Evolutionary conservation across 139 green algal genomes (phyloP), one percentile per base, ranked within the genome.

Genomic region (Haematococcus sp.): DNA sequence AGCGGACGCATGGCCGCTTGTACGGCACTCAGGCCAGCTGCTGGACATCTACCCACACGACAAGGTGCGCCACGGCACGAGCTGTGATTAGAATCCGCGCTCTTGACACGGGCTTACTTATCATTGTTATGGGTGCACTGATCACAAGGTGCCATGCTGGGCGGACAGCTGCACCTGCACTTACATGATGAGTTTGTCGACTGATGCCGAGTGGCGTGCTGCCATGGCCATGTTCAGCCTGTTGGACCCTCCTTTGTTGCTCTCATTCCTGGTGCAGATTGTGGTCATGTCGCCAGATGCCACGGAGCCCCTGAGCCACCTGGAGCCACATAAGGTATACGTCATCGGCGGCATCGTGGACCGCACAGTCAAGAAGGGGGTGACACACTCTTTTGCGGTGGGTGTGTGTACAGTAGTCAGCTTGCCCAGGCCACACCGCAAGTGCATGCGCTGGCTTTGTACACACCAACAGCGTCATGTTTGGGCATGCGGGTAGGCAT

Each of bases 291-390:
- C 87, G 13, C 85, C 90, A 4, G 90, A 95, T 67, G 81, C 88
- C 3, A 23, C 71, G 1, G 70, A 89, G 40, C 71, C 77, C 11
- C 55, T 92, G 49, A 17, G 79, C 31, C 25, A 76, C 1, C 49
- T 94, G 43, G 79, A 91, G 23, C 32, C 68, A 5, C 69, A 31
- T 20, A 86, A 84, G 51, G 79, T 88, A 35, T 95, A 93, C 58
- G 83, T 91, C 69, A 83, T 95, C 60, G 90, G 90, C 0, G 90
- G 90, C 32, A 88, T 95, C 49, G 87, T 95, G 59, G 90, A 95
- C 71, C 71, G 85, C 4, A 87, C 82, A 19, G 63, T 81, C 20
- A 51, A 63, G 9, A 88, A 83, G 65, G 74, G 70, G 51, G 40
- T 83, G 2, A 85, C 79, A n/a, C 33, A 76, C 11, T 44, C 52